phyloP scores from a whole-genome alignment of 257 asterid species.

The Nicotiana noctiflora region DNA sequence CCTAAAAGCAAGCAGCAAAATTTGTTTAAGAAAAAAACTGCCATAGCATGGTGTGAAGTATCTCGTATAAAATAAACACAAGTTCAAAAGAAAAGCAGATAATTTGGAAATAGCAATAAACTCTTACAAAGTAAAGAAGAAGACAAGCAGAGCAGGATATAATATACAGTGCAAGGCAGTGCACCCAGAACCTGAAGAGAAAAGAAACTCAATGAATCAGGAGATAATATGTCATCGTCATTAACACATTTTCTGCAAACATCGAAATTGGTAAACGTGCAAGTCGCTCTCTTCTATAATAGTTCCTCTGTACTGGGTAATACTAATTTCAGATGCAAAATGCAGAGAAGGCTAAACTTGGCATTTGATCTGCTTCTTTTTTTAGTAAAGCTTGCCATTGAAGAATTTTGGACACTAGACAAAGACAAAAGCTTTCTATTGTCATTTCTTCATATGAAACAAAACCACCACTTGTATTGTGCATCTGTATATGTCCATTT shows the following conservation, averaged over 20 bases:
- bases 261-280: background rate
- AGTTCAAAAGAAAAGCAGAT: background rate
- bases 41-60: background rate
- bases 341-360: background rate
- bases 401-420: background rate
- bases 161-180: constrained; percentile 27
- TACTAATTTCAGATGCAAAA: background rate
- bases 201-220: background rate
- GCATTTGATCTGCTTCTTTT: background rate
- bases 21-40: background rate
- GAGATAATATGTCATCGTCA: background rate
- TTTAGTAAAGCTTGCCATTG: background rate
- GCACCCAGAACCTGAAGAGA: constrained; percentile 34
- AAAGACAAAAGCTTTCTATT: background rate
- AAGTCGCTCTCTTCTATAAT: background rate
- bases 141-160: constrained; percentile 21
- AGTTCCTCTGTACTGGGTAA: background rate
- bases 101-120: background rate
- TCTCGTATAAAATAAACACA: background rate
- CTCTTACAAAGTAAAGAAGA: constrained; percentile 32
- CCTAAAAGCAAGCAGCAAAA: constrained; percentile 12
- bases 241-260: background rate
- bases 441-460: background rate
- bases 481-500: background rate
- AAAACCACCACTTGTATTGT: background rate